phyloP scores from a whole-genome alignment of 768 basidiomycete species.

The Xerocomellus chrysenteron region DNA sequence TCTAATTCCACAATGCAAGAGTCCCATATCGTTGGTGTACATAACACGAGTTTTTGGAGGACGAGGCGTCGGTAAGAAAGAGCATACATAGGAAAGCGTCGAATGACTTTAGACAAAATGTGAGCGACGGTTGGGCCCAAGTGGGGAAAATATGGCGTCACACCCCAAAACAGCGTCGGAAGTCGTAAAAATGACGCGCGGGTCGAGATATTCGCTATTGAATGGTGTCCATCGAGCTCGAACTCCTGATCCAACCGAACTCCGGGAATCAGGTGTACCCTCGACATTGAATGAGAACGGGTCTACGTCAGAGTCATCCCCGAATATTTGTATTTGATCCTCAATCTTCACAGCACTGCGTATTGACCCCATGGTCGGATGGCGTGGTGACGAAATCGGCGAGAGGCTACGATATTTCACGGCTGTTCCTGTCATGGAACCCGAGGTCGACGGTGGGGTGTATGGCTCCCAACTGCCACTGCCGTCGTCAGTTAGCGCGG shows the following conservation, averaged over 20 bases:
- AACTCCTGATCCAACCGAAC: slow-evolving; percentile 12
- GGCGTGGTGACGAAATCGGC: slow-evolving; percentile 22
- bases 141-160: slow-evolving; percentile 42
- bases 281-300: slow-evolving; percentile 48
- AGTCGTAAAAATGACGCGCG: slow-evolving; percentile 33
- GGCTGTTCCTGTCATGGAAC: slow-evolving; percentile 46
- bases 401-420: slow-evolving; percentile 42
- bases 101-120: slow-evolving; percentile 27
- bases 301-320: slow-evolving; percentile 47
- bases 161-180: slow-evolving; percentile 33
- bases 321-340: slow-evolving; percentile 48
- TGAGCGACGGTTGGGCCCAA: slow-evolving; percentile 43
- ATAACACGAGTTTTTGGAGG: neutral
- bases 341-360: slow-evolving; percentile 34
- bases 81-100: neutral
- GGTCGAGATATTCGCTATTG: slow-evolving; percentile 26
- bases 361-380: slow-evolving; percentile 33
- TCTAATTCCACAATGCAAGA: slow-evolving; percentile 11
- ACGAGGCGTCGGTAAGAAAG: no score
- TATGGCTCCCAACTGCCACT: slow-evolving; percentile 60
- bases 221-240: slow-evolving; percentile 33
- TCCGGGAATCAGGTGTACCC: slow-evolving; percentile 11
- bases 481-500: slow-evolving; percentile 48
- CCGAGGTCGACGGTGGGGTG: slow-evolving; percentile 59
- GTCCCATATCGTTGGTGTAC: slow-evolving; percentile 12